These are phyloP conservation scores for Mycena crocata DNA, from an alignment of 768 basidiomycete genomes.

Conservation along the genomic window DNA sequence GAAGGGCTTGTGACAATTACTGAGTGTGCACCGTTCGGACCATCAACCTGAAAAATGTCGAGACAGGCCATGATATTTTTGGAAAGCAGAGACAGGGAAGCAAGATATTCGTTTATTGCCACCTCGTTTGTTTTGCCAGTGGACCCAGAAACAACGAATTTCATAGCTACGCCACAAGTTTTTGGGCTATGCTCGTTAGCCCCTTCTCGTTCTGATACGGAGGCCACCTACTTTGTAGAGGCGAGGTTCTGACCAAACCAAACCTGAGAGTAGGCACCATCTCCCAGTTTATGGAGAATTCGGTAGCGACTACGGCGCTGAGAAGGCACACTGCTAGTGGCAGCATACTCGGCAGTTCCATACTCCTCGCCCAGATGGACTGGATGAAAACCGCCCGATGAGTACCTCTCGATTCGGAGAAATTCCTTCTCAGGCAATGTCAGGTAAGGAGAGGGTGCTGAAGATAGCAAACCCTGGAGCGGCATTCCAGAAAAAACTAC, in stretches of 20 bases:
- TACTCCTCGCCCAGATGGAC: background rate
- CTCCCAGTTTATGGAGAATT: background rate
- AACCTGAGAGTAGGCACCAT: background rate
- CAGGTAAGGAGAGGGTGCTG: too few relatives aligned
- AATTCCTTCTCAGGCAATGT: too few relatives aligned
- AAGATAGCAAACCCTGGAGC: too few relatives aligned
- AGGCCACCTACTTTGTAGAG: background rate
- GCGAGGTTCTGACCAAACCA: slow-evolving; percentile 3
- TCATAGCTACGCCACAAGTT: background rate
- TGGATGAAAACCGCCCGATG: too few relatives aligned
- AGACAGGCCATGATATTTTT: background rate
- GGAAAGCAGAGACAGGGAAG: background rate
- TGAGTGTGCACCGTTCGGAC: background rate
- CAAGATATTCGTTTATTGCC: background rate
- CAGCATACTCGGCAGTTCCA: too few relatives aligned
- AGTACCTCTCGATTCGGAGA: too few relatives aligned
- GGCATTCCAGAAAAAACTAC: too few relatives aligned
- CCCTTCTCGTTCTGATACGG: background rate
- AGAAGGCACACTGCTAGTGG: background rate
- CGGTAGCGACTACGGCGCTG: background rate
- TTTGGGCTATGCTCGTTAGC: background rate
- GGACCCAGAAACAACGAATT: background rate
- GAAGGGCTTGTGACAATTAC: background rate
- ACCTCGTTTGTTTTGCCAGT: background rate
- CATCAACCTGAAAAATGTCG: background rate